Conservation (phyloP, 495 filamentous ascomycete genomes). For the Apodospora peruviana region DNA sequence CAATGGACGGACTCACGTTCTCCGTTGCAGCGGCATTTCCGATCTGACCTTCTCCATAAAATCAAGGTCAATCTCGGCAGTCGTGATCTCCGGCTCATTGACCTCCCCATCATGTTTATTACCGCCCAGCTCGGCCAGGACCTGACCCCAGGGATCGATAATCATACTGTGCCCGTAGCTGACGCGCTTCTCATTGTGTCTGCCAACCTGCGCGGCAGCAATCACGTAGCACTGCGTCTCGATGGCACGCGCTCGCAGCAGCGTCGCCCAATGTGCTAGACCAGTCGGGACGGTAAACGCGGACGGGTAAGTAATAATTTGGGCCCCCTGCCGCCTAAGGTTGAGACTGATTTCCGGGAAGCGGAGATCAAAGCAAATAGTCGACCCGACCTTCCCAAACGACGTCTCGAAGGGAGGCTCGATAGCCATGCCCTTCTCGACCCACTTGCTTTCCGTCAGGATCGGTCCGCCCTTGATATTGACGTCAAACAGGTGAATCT, state of each 20-base stretch:
- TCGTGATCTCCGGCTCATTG: constrained; percentile 37
- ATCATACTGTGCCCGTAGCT: constrained; percentile 91
- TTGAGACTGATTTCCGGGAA: constrained; percentile 76
- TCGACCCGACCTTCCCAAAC: constrained; percentile 67
- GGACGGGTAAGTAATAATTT: constrained; percentile 80
- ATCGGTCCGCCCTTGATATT: constrained; percentile 24
- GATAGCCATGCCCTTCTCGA: constrained; percentile 28
- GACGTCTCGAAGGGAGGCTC: constrained; percentile 63
- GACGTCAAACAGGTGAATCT: constrained; percentile 50
- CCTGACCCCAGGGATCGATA: constrained; percentile 79
- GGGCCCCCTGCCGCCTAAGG: constrained; percentile 45
- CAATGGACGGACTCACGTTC: constrained; percentile 33
- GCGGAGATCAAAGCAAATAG: constrained; percentile 84
- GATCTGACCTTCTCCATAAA: constrained; percentile 43
- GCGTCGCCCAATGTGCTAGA: constrained; percentile 73
- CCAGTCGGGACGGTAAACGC: constrained; percentile 91
- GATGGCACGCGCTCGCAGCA: constrained; percentile 78
- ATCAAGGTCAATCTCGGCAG: constrained; percentile 43
- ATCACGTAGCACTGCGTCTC: constrained; percentile 86
- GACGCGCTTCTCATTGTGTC: constrained; percentile 69
- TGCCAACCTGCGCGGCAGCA: constrained; percentile 67
- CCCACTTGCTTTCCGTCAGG: constrained; percentile 24
- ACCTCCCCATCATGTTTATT: too few relatives aligned
- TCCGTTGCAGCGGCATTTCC: constrained; percentile 59
- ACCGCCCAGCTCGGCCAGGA: constrained; percentile 59